Percentiles rank a stretch among this genome's conserved stretches.
Conservation (phyloP, 371 early-diverging fungal genomes). For the Gilbertella persicaria region DNA sequence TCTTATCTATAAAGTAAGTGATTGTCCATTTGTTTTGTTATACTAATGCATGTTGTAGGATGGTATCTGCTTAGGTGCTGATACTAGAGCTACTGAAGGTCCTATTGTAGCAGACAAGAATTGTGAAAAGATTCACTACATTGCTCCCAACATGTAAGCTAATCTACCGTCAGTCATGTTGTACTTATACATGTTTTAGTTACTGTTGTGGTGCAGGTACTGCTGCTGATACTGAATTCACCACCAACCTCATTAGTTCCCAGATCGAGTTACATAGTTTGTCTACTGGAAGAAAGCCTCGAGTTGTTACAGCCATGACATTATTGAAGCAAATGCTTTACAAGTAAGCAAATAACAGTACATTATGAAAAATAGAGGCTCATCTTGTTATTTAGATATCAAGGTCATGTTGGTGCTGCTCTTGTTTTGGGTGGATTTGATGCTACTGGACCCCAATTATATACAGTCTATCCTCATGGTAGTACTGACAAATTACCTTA, state of each 20-base stretch:
- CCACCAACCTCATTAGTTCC: conserved; percentile 91
- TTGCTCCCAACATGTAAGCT: conserved; percentile 94
- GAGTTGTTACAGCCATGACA: conserved; percentile 95
- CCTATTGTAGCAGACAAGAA: conserved; percentile 99
- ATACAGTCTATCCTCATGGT: conserved; percentile 97
- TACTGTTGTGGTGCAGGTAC: conserved; percentile 99
- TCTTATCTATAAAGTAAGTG: conserved; percentile 80
- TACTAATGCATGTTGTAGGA: conserved; percentile 52
- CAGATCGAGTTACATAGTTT: conserved; percentile 94
- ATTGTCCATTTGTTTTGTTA: background rate
- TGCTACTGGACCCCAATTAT: conserved; percentile 90
- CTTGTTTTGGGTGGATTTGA: conserved; percentile 98
- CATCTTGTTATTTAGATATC: conserved; percentile 65
- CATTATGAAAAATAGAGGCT: background rate
- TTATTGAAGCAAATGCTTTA: conserved; percentile 96
- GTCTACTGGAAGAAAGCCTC: conserved; percentile 85
- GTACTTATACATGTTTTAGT: conserved; percentile 19
- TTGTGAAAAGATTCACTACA: conserved; percentile 98
- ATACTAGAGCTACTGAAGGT: conserved; percentile 99
- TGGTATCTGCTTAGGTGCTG: conserved; percentile 98
- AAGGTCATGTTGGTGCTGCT: conserved; percentile 98
- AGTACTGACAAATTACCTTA: conserved; percentile 95
- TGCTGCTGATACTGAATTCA: conserved; percentile 98
- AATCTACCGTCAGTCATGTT: no score
- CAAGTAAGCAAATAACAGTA: conserved; percentile 51